These are phyloP conservation scores for Leccinum aurantiacum DNA, from an alignment of 768 basidiomycete species.

Conservation along the genomic window DNA sequence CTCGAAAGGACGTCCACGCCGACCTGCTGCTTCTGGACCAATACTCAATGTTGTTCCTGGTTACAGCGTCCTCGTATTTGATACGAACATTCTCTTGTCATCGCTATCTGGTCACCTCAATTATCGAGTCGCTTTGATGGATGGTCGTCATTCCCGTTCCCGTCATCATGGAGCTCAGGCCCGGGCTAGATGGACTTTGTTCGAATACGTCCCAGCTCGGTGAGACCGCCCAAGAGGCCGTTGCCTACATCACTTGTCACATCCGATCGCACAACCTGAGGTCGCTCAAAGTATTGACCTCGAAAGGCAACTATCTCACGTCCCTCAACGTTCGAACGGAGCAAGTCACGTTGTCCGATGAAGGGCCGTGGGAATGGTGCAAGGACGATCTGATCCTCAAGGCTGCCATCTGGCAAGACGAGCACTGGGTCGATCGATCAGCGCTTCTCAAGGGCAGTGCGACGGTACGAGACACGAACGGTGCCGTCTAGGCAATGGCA, in stretches of 20 bases:
- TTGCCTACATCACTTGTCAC: conserved; percentile 73
- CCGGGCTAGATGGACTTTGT: conserved; percentile 71
- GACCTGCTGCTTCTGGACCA: conserved; percentile 36
- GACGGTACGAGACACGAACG: conserved; percentile 37
- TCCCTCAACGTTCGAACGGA: conserved; percentile 83
- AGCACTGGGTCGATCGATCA: conserved; percentile 89
- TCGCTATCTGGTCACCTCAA: conserved; percentile 71
- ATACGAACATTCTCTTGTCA: conserved; percentile 92
- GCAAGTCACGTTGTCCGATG: conserved; percentile 67
- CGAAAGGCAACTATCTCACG: conserved; percentile 88
- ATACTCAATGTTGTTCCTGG: conserved; percentile 68
- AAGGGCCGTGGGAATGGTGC: conserved; percentile 56
- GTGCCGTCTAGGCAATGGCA: conserved; percentile 39
- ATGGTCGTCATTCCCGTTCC: conserved; percentile 90
- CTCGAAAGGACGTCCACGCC: conserved; percentile 28
- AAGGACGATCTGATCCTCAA: conserved; percentile 97
- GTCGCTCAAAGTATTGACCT: conserved; percentile 92
- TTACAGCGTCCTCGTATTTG: conserved; percentile 87
- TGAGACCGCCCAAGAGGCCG: conserved; percentile 68
- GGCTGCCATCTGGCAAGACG: conserved; percentile 90
- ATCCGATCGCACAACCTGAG: conserved; percentile 64
- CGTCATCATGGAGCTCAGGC: conserved; percentile 79
- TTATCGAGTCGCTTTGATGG: conserved; percentile 82
- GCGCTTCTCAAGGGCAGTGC: conserved; percentile 53
- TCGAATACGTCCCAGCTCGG: conserved; percentile 66